These are phyloP conservation scores for Globisporangium spinosum DNA, from an alignment of 352 stramenopile species.

Conservation along the genomic window DNA sequence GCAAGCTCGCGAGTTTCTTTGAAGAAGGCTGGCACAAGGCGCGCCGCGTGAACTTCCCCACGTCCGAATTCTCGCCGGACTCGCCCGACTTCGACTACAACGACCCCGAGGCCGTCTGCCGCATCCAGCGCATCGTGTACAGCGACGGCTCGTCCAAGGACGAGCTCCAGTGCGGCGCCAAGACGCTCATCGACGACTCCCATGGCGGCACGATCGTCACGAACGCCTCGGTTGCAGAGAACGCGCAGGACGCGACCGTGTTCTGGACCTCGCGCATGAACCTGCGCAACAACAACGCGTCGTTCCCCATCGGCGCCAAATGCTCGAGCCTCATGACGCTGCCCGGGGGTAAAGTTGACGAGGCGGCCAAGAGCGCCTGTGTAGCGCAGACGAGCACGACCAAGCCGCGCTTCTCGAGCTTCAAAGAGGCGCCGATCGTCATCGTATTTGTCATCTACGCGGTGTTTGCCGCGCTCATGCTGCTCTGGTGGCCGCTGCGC, in stretches of 20 bases:
- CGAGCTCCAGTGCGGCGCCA: constrained; percentile 16
- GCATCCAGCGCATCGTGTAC: constrained; percentile 14
- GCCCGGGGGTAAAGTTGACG: constrained; percentile 7
- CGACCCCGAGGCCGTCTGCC: constrained; percentile 15
- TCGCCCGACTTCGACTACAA: constrained; percentile 15
- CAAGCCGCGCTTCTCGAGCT: constrained; percentile 13
- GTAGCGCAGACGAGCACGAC: background rate
- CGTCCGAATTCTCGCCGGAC: constrained; percentile 20
- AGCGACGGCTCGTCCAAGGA: constrained; percentile 8
- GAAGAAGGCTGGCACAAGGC: constrained; percentile 19
- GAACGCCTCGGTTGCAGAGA: constrained; percentile 9
- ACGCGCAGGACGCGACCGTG: constrained; percentile 21
- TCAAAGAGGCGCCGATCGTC: constrained; percentile 16
- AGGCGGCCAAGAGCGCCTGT: constrained; percentile 14
- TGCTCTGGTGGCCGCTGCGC: constrained; percentile 19
- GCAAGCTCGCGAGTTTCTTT: constrained; percentile 15
- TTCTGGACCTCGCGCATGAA: constrained; percentile 43
- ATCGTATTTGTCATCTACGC: constrained; percentile 17
- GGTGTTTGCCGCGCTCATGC: constrained; percentile 5
- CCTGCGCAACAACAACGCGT: constrained; percentile 46
- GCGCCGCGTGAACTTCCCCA: constrained; percentile 30
- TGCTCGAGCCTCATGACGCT: constrained; percentile 28
- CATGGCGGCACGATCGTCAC: constrained; percentile 10
- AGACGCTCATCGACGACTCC: constrained; percentile 11
- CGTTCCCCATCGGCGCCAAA: constrained; percentile 36